A percentile compares a stretch with the other conserved stretches of the same genome.
Conservation (phyloP, 306 rosid genomes). For the Styphnolobium japonicum region DNA sequence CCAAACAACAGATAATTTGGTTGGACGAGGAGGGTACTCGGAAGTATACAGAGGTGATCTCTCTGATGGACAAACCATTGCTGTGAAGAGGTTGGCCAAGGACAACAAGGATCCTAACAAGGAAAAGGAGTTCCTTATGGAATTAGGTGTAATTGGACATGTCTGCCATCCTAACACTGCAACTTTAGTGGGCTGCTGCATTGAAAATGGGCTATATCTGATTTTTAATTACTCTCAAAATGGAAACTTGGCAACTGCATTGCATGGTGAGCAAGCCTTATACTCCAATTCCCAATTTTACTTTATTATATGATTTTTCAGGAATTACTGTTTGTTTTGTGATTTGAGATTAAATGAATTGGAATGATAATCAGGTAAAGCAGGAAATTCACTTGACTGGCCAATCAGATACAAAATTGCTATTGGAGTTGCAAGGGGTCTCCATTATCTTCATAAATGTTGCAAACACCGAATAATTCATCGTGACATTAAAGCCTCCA, state of each 20-base stretch:
- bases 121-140: constrained; percentile 91
- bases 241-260: constrained; percentile 89
- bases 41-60: constrained; percentile 85
- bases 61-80: constrained; percentile 58
- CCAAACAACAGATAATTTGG: constrained; percentile 56
- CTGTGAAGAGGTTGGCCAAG: constrained; percentile 85
- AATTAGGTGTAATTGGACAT: constrained; percentile 86
- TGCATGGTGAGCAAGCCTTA: constrained; percentile 57
- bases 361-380: constrained; percentile 49
- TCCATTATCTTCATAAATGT: constrained; percentile 85
- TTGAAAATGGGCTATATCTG: constrained; percentile 85
- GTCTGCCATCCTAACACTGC: constrained; percentile 88
- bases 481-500: constrained; percentile 93
- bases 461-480: constrained; percentile 91
- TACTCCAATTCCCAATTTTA: background rate
- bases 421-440: constrained; percentile 87
- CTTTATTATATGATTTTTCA: background rate
- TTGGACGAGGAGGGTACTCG: constrained; percentile 88
- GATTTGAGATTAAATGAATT: background rate
- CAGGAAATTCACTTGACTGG: constrained; percentile 65
- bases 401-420: constrained; percentile 70
- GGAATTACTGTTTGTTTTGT: background rate
- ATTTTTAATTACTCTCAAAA: constrained; percentile 74
- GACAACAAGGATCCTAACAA: constrained; percentile 76
- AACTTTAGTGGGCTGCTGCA: constrained; percentile 66